phyloP scores from a whole-genome alignment of 139 green algal species.

The Picochlorum sp. region DNA sequence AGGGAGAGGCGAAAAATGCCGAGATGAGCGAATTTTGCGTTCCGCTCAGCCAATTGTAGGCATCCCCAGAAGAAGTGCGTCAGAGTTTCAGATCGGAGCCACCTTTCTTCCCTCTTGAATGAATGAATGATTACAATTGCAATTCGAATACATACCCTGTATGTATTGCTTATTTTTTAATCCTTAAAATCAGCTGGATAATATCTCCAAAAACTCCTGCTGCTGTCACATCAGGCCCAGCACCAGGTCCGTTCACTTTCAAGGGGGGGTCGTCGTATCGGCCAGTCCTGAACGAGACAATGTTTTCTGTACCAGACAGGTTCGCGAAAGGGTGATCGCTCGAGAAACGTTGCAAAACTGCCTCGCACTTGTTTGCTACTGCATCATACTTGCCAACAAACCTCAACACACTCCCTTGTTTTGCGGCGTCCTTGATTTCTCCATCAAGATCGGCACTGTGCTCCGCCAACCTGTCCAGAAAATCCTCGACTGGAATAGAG shows the following conservation, averaged over 20 bases:
- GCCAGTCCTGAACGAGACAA: constrained; percentile 75
- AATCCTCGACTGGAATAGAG: constrained; percentile 37
- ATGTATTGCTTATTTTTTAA: neutral
- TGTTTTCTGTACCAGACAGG: constrained; percentile 84
- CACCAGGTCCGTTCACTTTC: constrained; percentile 77
- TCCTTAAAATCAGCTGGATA: constrained; percentile 48
- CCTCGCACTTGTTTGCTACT: constrained; percentile 42
- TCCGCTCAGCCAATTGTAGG: no score
- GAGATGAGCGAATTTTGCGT: no score
- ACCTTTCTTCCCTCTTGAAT: no score
- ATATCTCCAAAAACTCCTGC: constrained; percentile 88
- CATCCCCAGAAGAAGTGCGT: no score
- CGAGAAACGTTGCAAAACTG: constrained; percentile 47
- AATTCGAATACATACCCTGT: no score
- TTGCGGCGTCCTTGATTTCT: constrained; percentile 50
- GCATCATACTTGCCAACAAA: constrained; percentile 86
- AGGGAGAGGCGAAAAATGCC: no score
- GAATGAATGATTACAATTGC: neutral
- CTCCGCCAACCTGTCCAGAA: constrained; percentile 62
- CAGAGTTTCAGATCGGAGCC: no score
- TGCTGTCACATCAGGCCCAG: constrained; percentile 83
- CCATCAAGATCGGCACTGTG: constrained; percentile 70
- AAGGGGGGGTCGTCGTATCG: constrained; percentile 65
- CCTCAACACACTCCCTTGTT: constrained; percentile 62
- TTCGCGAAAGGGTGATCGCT: constrained; percentile 74